phyloP scores from a whole-genome alignment of 306 rosid genomes.

The Cotoneaster glaucophyllus region DNA sequence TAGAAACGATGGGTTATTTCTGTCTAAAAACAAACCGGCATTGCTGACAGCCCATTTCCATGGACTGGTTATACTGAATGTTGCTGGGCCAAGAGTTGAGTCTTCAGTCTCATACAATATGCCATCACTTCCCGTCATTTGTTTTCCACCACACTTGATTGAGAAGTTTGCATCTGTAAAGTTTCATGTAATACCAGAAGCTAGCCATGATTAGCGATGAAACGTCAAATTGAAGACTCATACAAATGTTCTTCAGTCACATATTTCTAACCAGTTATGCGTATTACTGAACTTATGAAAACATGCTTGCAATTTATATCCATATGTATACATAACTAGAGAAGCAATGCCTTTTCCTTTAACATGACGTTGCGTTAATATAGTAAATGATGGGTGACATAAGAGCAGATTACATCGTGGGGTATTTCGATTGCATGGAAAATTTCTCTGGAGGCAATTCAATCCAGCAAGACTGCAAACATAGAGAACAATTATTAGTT shows the following conservation, averaged over 20 bases:
- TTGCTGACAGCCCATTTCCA: slow-evolving; percentile 22
- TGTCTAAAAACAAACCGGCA: not conserved
- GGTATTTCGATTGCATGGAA: no score
- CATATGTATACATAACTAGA: not conserved
- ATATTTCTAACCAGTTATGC: not conserved
- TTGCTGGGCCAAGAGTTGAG: slow-evolving; percentile 2
- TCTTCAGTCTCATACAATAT: slow-evolving; percentile 10
- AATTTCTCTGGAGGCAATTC: no score
- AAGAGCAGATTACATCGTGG: no score
- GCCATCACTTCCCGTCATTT: slow-evolving; percentile 1
- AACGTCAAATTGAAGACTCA: not conserved
- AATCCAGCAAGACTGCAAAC: no score
- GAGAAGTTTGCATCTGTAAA: slow-evolving; percentile 23
- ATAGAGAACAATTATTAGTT: no score
- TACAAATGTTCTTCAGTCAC: not conserved
- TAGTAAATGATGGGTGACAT: no score
- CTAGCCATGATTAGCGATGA: not conserved
- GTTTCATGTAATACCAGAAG: not conserved
- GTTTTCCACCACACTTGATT: slow-evolving; percentile 20
- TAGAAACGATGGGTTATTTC: not conserved
- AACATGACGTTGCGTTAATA: no score
- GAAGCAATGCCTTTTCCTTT: not conserved
- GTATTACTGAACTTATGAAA: no score
- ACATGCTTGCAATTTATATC: no score
- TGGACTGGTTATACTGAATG: not conserved